Evolutionary conservation across 169 alveolate species (phyloP).

Genomic region (Plasmodium blacklocki): DNA sequence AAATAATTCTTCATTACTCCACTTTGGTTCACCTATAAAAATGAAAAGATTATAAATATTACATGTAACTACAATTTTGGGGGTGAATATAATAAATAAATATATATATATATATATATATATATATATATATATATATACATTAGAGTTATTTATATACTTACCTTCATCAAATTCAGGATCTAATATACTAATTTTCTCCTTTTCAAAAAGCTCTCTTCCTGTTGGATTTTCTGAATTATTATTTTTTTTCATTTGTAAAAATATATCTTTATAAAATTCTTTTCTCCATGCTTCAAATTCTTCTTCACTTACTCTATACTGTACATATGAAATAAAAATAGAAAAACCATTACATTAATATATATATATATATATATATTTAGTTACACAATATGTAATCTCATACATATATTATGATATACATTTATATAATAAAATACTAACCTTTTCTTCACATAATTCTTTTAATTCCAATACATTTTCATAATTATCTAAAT

Average conservation of each 20-base stretch:
- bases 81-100: background rate
- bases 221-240: constrained; percentile 69
- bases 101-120: background rate
- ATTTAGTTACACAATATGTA: too few species aligned
- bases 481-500: constrained; percentile 16
- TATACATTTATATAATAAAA: background rate
- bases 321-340: constrained; percentile 12
- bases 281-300: constrained; percentile 73
- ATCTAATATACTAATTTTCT: constrained; percentile 31
- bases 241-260: constrained; percentile 17
- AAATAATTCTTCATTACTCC: constrained; percentile 67
- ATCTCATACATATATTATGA: background rate
- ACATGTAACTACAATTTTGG: too few species aligned
- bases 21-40: constrained; percentile 53
- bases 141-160: background rate
- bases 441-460: constrained; percentile 52
- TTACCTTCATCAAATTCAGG: constrained; percentile 55
- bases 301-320: constrained; percentile 70
- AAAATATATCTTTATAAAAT: constrained; percentile 46
- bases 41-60: background rate
- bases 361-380: background rate
- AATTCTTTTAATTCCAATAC: constrained; percentile 57
- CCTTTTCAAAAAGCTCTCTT: constrained; percentile 63
- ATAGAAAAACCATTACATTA: background rate
- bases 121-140: background rate